Evolutionary conservation across 805 yeast genomes (phyloP).

Genomic region (Candida dajiaensis): DNA sequence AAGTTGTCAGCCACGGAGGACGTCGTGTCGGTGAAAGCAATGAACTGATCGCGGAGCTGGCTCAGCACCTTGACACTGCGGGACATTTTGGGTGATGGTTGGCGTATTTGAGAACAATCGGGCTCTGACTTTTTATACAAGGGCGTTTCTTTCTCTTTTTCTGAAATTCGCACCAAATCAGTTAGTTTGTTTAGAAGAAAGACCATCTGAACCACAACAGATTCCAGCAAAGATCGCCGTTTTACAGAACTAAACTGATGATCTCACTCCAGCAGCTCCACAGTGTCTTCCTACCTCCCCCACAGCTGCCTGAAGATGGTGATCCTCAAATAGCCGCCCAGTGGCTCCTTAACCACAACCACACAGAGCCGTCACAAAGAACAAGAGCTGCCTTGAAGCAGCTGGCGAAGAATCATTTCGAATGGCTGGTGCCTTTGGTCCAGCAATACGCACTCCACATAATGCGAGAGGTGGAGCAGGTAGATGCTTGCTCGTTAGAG

Average conservation of each 20-base stretch:
- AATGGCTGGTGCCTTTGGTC: conserved; percentile 7
- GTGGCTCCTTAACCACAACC: conserved; percentile 21
- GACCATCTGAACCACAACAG: too few relatives aligned
- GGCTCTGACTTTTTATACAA: too few relatives aligned
- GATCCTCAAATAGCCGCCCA: conserved; percentile 16
- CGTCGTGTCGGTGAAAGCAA: conserved; percentile 23
- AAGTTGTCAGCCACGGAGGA: conserved; percentile 20
- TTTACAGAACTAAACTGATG: background rate
- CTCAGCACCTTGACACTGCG: conserved; percentile 15
- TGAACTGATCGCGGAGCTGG: conserved; percentile 24
- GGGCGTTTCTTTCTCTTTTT: background rate
- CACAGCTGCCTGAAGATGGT: conserved; percentile 16
- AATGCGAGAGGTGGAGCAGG: conserved; percentile 5
- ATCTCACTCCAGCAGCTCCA: background rate
- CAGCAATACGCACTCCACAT: conserved; percentile 14
- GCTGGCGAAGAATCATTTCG: background rate
- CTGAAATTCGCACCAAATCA: background rate
- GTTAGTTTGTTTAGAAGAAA: background rate
- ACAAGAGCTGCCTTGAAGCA: conserved; percentile 17
- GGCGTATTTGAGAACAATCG: background rate
- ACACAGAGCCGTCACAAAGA: conserved; percentile 20
- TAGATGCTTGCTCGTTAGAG: conserved; percentile 1
- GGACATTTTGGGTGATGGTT: conserved; percentile 10
- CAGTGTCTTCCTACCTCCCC: conserved; percentile 11
- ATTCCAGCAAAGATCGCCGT: background rate